Evolutionary conservation across 2,329 filamentous ascomycete genomes (phyloP).

Genomic region (Lecanosticta acicola): DNA sequence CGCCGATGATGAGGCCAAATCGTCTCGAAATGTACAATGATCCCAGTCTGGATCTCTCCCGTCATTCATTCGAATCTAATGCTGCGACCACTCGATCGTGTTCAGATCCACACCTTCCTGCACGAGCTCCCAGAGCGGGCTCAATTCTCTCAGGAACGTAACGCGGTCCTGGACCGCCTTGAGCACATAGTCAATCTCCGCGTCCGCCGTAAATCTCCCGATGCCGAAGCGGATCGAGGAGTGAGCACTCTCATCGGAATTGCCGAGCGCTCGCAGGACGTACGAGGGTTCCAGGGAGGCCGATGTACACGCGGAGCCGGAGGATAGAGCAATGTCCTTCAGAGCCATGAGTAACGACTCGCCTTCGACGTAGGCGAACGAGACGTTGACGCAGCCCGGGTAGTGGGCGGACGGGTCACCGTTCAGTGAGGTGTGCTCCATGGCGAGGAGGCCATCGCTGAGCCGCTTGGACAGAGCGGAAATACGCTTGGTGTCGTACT

Average conservation of each 20-base stretch:
- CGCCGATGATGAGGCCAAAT: neutral
- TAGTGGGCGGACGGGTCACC: conserved; percentile 80
- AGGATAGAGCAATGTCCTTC: conserved; percentile 95
- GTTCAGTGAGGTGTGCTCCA: conserved; percentile 92
- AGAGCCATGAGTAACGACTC: conserved; percentile 97
- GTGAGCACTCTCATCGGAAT: conserved; percentile 94
- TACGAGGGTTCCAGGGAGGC: conserved; percentile 96
- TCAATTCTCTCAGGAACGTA: conserved; percentile 86
- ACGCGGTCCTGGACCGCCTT: conserved; percentile 90
- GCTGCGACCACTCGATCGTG: conserved; percentile 97
- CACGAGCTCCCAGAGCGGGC: conserved; percentile 93
- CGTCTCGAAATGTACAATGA: neutral
- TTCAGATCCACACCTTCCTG: conserved; percentile 94
- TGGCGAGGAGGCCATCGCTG: conserved; percentile 70
- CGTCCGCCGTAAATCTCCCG: conserved; percentile 90
- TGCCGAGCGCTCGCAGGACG: conserved; percentile 87
- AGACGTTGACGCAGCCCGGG: conserved; percentile 95
- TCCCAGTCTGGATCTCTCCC: neutral
- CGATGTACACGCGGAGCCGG: conserved; percentile 93
- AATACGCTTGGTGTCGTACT: conserved; percentile 92
- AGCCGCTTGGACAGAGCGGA: conserved; percentile 76
- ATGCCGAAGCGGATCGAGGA: conserved; percentile 98
- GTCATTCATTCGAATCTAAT: conserved; percentile 48
- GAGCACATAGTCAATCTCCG: conserved; percentile 93
- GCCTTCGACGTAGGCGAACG: conserved; percentile 96